Conservation (phyloP, 2,329 filamentous ascomycete genomes). For the Stenocarpella maydis region DNA sequence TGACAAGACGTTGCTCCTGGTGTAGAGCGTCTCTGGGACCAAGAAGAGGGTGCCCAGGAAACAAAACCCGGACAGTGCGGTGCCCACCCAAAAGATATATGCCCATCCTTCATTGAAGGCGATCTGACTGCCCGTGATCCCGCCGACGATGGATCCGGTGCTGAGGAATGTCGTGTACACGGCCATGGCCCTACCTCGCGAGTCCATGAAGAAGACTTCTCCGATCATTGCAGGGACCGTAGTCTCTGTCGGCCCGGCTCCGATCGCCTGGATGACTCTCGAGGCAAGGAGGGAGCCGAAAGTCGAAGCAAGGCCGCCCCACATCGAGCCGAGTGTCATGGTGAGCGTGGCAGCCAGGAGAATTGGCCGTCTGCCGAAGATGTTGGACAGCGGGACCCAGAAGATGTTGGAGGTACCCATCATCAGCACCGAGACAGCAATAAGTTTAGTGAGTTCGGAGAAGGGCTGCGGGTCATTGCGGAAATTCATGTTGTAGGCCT, state of each 20-base stretch:
- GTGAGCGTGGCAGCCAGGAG: slow-evolving; percentile 44
- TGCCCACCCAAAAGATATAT: slow-evolving; percentile 8
- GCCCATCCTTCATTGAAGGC: slow-evolving; percentile 8
- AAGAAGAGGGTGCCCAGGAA: neutral
- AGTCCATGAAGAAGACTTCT: slow-evolving; percentile 48
- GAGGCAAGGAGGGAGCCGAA: slow-evolving; percentile 43
- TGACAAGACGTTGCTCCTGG: neutral
- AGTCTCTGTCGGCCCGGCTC: slow-evolving; percentile 46
- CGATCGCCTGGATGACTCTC: slow-evolving; percentile 45
- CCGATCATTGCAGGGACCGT: slow-evolving; percentile 46
- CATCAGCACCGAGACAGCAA: slow-evolving; percentile 45
- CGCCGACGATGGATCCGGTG: slow-evolving; percentile 45
- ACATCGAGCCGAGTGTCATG: slow-evolving; percentile 40
- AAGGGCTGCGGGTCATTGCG: slow-evolving; percentile 39
- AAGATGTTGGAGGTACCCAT: slow-evolving; percentile 47
- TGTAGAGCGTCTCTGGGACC: slow-evolving; percentile 2
- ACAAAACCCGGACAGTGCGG: neutral
- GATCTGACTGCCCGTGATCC: slow-evolving; percentile 41
- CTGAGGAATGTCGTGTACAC: slow-evolving; percentile 46
- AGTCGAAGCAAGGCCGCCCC: slow-evolving; percentile 40
- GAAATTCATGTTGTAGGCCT: slow-evolving; percentile 44
- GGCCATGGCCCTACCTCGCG: slow-evolving; percentile 48
- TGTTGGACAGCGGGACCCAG: slow-evolving; percentile 49
- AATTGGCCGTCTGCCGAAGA: slow-evolving; percentile 44
- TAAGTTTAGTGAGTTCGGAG: slow-evolving; percentile 42